A percentile compares a stretch with the other conserved stretches of the same genome.
Conservation (phyloP, 495 filamentous ascomycete genomes). For the Daldinia childiae region DNA sequence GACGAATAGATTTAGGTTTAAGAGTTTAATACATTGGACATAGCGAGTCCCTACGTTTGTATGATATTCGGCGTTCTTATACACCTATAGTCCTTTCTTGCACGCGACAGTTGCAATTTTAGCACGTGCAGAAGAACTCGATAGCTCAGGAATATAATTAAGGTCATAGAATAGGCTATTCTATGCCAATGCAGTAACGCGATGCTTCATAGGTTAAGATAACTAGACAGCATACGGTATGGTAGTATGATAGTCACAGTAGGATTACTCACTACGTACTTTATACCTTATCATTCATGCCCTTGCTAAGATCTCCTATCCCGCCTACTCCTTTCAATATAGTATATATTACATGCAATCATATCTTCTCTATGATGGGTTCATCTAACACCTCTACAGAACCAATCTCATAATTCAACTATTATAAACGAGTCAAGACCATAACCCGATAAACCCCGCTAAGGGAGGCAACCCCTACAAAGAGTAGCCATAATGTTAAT, state of each 20-base stretch:
- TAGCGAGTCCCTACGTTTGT: slow-evolving; percentile 9
- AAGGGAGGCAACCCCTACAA: too few species aligned
- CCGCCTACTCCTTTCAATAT: too few species aligned
- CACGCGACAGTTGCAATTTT: background rate
- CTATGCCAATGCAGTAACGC: background rate
- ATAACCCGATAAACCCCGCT: too few species aligned
- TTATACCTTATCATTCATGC: too few species aligned
- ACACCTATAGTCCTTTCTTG: background rate
- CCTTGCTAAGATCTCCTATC: too few species aligned
- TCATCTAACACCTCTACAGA: too few species aligned
- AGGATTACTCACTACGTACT: background rate
- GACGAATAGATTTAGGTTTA: slow-evolving; percentile 42
- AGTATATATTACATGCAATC: too few species aligned
- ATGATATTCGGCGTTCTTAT: slow-evolving; percentile 11
- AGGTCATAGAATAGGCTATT: background rate
- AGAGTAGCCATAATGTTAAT: too few species aligned
- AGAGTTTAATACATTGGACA: background rate
- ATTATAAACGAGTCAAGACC: too few species aligned
- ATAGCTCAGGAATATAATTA: background rate
- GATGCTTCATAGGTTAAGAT: background rate
- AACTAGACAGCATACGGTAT: background rate
- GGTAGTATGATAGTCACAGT: background rate
- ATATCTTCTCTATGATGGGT: too few species aligned
- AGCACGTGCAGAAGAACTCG: background rate
- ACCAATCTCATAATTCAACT: too few species aligned